Base-by-base conservation (phyloP, 176 grass and related monocot species). In the Panicum miliaceum region DNA sequence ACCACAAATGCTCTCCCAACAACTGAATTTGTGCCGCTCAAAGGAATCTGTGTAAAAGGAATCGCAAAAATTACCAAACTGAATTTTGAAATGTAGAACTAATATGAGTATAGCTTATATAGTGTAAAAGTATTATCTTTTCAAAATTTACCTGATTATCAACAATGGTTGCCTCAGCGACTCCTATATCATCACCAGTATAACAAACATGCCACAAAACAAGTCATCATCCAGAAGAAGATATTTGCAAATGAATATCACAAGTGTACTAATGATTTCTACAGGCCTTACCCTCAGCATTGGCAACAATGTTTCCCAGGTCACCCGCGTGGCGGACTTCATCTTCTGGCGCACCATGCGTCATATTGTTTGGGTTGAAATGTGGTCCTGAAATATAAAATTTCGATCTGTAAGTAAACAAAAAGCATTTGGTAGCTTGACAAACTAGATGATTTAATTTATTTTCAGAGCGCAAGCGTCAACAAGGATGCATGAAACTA, bases 1-100 rank as follows among this genome's bases (percentile, higher is more conserved):
- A 99, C 96, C 76, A 99, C 96, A 76, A 99, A 94, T 69, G 96
- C 96, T 85, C 96, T 90, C 75, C 96, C 93, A 83, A 99, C 91
- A 71, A 96, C 89, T 78, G 93, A 88, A 82, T 96, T 96, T 48
- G 88, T 76, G 52, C 96, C 96, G 7, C 14, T 89, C 74, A 99
- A 92, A 77, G 89, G 93, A 81, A 99, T 99, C 96, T 99, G 45
- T 60, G 64, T 54, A 69, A 26, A 73, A 92, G 7, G 59, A 69
- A 89, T 58, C 12, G 63, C 63, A 77, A 72, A 81, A 37, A 50
- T 67, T 45, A 60, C 20, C 51, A 43, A 77, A 37, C 41, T 45
- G 35, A 69, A 53, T 64, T 25, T 57, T 51, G 45, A 34, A 85
- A 63, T 68, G 18, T 48, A 50, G 35, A 65, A 37, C 45, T 75